These are phyloP conservation scores for Graphilbum ipis-grandicollis DNA, from an alignment of 2,329 filamentous ascomycete species.

Conservation along the genomic window DNA sequence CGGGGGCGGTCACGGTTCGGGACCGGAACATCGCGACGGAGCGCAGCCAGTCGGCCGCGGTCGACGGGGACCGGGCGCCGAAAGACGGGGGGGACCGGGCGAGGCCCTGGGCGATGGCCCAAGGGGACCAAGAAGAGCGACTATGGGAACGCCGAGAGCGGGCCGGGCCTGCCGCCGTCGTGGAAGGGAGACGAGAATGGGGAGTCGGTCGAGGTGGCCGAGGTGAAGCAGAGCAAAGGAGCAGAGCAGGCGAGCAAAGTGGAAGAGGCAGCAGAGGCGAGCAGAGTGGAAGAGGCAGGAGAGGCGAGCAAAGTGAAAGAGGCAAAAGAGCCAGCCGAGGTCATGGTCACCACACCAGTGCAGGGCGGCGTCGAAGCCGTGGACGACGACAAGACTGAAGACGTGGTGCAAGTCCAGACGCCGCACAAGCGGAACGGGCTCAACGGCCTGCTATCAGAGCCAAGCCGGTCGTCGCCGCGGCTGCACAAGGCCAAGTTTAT, in stretches of 20 bases:
- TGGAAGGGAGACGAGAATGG: constrained; percentile 20
- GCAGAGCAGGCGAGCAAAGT: constrained; percentile 5
- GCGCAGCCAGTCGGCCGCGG: constrained; percentile 18
- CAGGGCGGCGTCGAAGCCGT: constrained; percentile 10
- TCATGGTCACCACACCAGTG: too few relatives aligned
- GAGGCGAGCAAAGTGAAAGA: neutral
- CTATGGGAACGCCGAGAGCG: constrained; percentile 48
- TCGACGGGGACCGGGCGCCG: constrained; percentile 22
- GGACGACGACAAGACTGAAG: constrained; percentile 10
- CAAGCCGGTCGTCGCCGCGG: constrained; percentile 11
- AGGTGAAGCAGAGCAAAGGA: constrained; percentile 8
- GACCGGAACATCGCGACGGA: constrained; percentile 15
- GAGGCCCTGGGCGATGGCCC: constrained; percentile 48
- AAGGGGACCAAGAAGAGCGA: constrained; percentile 53
- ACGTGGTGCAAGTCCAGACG: constrained; percentile 20
- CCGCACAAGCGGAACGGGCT: constrained; percentile 12
- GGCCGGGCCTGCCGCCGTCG: constrained; percentile 42
- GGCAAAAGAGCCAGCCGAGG: too few relatives aligned
- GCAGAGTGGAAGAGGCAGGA: neutral
- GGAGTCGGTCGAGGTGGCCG: constrained; percentile 9
- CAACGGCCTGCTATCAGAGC: constrained; percentile 7
- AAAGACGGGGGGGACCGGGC: constrained; percentile 44
- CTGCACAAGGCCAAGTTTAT: constrained; percentile 5
- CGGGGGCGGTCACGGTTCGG: constrained; percentile 22
- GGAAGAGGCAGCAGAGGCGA: neutral